Base-by-base conservation (phyloP, 768 basidiomycete genomes). In the Neoboletus subvelutipes region DNA sequence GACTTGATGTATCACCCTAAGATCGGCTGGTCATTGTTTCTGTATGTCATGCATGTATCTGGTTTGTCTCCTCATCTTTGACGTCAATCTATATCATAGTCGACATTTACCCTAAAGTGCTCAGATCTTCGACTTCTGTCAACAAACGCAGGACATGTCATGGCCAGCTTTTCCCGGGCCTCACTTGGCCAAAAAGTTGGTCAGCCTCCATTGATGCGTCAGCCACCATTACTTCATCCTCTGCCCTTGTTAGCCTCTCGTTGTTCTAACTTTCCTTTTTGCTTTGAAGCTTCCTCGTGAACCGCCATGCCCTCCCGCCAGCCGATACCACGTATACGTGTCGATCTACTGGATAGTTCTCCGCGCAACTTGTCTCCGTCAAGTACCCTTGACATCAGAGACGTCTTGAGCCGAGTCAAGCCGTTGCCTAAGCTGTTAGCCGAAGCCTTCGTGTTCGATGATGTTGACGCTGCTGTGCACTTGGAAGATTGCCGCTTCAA, bases 381-480 rank as follows among this genome's bases (percentile, higher is more conserved):
- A 41, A 48, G 55, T 31, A 67, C 70, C n/a, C 52, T 72, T 22
- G 66, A 73, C 40, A 70, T 73, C 34, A 56, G 45, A 34, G 68
- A 70, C 39, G 40, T 64, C 41, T 41, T 67, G 18, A 49, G 48
- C 45, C 59, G 47, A 33, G 55, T 52, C 48, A 61, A 55, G 26
- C 50, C 43, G 15, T 41, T 54, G 18, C 63, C 62, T 11, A 60
- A 59, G 33, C 43, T 76, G 22, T 62, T 74, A 2, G 54, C 65
- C 11, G 61, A 64, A 42, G 55, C 61, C 22, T 48, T 65, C 33
- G 53, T 55, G n/a, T 60, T 63, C 39, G 63, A 58, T 49, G 59
- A 57, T 56, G 45, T 58, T 40, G 54, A 57, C 13, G 55, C 52
- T 45, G 34, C 20, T 37, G 28, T 57, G 31, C 42, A 48, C 43